phyloP scores from a whole-genome alignment of 2,329 filamentous ascomycete genomes.

The Colletotrichum gloeosporioides region DNA sequence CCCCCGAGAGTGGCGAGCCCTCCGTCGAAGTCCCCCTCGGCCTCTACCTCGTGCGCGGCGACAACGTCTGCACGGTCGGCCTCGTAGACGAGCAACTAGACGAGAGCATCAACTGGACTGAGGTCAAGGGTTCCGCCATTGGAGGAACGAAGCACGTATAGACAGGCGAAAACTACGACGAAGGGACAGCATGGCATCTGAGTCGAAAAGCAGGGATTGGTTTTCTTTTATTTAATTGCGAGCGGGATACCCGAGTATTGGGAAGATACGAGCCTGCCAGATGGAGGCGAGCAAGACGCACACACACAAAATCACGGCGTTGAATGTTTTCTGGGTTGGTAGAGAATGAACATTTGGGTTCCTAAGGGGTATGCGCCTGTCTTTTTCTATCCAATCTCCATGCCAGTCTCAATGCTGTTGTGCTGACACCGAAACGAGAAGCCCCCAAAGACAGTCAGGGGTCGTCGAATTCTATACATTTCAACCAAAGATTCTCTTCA shows the following conservation, averaged over 20 bases:
- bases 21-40: conserved; percentile 84
- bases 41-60: conserved; percentile 89
- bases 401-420: neutral
- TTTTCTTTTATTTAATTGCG: conserved; percentile 26
- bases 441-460: conserved; percentile 22
- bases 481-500: conserved; percentile 69
- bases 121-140: conserved; percentile 85
- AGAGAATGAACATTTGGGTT: conserved; percentile 24
- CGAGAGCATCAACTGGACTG: conserved; percentile 87
- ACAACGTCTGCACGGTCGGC: conserved; percentile 91
- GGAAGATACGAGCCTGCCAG: conserved; percentile 8
- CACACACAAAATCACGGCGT: conserved; percentile 19
- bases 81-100: conserved; percentile 90
- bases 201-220: neutral
- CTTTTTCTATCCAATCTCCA: conserved; percentile 8
- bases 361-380: conserved; percentile 21
- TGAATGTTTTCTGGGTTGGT: conserved; percentile 16
- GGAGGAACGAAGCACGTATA: conserved; percentile 81
- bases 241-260: conserved; percentile 20
- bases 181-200: neutral
- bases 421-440: conserved; percentile 34
- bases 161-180: neutral
- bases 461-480: neutral
- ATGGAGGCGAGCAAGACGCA: neutral
- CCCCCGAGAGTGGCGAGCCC: conserved; percentile 80